Evolutionary conservation across 2,329 filamentous ascomycete species (phyloP), one percentile per base, ranked within the genome.

Genomic region (Xylariaceae sp.): DNA sequence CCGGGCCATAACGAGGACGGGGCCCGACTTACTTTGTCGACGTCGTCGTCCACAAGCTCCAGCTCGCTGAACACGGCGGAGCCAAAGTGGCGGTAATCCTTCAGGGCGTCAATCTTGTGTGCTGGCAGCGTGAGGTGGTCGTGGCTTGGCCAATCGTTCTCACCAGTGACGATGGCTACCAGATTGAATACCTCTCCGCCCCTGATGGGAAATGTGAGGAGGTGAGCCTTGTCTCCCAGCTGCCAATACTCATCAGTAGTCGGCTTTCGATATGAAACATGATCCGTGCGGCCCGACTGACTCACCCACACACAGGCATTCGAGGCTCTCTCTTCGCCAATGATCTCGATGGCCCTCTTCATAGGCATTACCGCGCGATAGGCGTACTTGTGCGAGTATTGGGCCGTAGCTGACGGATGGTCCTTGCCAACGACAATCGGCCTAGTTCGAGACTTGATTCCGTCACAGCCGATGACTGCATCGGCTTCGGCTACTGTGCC

Each of bases 381-480:
- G 2, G 44, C 47, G 13, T 52, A 65, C 57, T 1, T 73, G 57
- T 36, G 65, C 44, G 8, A 38, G 35, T 41, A 47, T 4, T 16
- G 66, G 53, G 22, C 65, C 56, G 18, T 64, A 55, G 59, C 39
- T n/a, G 40, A 32, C 4, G 34, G 40, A 19, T 61, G 50, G 2
- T 63, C 50, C 0, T 38, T 29, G 19, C 71, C 73, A 1, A 80
- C 61, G 9, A 83, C 30, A 3, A 76, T 55, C 30, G 69, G 55
- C 13, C 79, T 61, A 2, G 72, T 68, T 13, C 65, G 63, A 4
- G 73, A 77, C 55, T 81, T 81, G 52, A 83, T 79, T 0, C 80
- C 80, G 56, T 83, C 80, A 48, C 76, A 81, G 0, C 76, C 79
- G 37, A 83, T 64, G 0, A 80, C 30, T 0, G 54, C 61, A 37